phyloP scores from a whole-genome alignment of 164 flowering plant species.

The Amborella trichopoda region DNA sequence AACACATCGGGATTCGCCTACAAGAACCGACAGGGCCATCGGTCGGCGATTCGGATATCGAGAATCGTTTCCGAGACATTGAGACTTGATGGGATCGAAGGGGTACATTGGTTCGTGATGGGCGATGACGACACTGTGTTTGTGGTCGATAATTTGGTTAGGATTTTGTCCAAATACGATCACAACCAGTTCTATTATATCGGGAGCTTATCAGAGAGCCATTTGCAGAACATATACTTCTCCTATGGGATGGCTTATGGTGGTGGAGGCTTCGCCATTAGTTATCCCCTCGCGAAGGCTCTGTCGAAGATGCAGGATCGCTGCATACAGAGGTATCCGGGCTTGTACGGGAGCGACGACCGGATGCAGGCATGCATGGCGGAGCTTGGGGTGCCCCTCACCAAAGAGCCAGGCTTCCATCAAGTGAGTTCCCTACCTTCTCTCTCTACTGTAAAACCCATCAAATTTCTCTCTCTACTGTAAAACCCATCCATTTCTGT shows the following conservation, averaged over 20 bases:
- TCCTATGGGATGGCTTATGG: constrained; percentile 63
- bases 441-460: no score
- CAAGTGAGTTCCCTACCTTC: no score
- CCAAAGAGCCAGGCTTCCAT: constrained; percentile 63
- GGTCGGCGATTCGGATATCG: constrained; percentile 54
- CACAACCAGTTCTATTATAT: constrained; percentile 46
- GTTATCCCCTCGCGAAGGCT: constrained; percentile 43
- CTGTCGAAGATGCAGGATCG: constrained; percentile 43
- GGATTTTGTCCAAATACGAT: constrained; percentile 51
- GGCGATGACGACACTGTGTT: constrained; percentile 75
- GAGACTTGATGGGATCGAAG: constrained; percentile 20
- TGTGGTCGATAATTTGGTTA: constrained; percentile 39
- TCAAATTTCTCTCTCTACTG: no score
- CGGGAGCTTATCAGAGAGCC: constrained; percentile 59
- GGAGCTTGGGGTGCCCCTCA: constrained; percentile 81
- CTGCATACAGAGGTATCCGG: constrained; percentile 47
- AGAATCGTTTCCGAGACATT: constrained; percentile 50
- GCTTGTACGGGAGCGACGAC: constrained; percentile 58
- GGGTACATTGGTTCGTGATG: constrained; percentile 63
- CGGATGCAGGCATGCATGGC: constrained; percentile 74
- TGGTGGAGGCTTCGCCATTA: constrained; percentile 75
- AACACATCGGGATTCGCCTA: constrained; percentile 36
- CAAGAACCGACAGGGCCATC: constrained; percentile 27
- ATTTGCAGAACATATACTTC: constrained; percentile 45
- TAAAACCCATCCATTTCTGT: no score